Evolutionary conservation across 495 filamentous ascomycete species (phyloP).

Genomic region (Trichocladium antarcticum): DNA sequence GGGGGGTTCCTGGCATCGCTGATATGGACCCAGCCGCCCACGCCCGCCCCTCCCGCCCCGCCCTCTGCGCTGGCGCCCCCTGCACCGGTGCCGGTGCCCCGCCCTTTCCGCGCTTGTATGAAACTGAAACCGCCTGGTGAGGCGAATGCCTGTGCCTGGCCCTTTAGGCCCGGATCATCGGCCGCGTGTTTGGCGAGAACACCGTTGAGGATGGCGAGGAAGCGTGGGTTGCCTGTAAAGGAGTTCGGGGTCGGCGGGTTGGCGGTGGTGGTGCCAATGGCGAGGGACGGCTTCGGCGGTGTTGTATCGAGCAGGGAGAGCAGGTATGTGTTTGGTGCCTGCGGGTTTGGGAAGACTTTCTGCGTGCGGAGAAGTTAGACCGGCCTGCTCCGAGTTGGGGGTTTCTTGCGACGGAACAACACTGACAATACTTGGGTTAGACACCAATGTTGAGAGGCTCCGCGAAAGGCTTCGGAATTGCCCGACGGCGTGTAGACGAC

Average conservation of each 20-base stretch:
- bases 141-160: constrained; percentile 69
- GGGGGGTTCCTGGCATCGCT: constrained; percentile 73
- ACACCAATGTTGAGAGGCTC: constrained; percentile 28
- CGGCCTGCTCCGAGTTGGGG: constrained; percentile 1
- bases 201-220: constrained; percentile 62
- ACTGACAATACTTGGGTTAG: constrained; percentile 40
- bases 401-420: constrained; percentile 4
- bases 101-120: constrained; percentile 30
- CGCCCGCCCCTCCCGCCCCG: constrained; percentile 67
- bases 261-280: constrained; percentile 62
- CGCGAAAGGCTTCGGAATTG: constrained; percentile 6
- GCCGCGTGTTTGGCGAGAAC: constrained; percentile 59
- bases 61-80: constrained; percentile 74
- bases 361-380: constrained; percentile 27
- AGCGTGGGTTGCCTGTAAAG: constrained; percentile 65
- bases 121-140: constrained; percentile 58
- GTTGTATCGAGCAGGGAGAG: constrained; percentile 65
- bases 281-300: constrained; percentile 55
- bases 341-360: constrained; percentile 58
- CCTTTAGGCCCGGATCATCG: constrained; percentile 58
- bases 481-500: constrained; percentile 3
- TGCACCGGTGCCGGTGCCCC: constrained; percentile 39
- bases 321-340: constrained; percentile 38
- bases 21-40: constrained; percentile 84
- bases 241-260: constrained; percentile 68